Evolutionary conservation across 345 rosid species (phyloP).

Genomic region (Turritis glabra): DNA sequence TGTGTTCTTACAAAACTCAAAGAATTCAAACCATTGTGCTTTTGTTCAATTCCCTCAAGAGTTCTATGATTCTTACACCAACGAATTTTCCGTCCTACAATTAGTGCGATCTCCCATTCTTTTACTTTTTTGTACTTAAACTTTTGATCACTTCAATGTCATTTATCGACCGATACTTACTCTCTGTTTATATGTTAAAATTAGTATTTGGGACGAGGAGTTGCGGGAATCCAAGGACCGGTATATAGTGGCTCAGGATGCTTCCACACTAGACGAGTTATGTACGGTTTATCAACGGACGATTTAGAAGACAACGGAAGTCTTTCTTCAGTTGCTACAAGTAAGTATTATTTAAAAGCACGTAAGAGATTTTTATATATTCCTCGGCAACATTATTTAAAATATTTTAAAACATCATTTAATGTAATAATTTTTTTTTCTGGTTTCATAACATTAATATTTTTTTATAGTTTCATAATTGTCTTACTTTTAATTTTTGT

Average conservation of each 20-base stretch:
- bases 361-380: not conserved
- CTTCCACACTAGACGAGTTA: conserved; percentile 55
- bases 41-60: conserved; percentile 56
- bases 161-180: not conserved
- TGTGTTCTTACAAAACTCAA: conserved; percentile 32
- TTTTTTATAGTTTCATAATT: too few species aligned
- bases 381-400: not conserved
- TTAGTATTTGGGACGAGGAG: not conserved
- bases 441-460: too few species aligned
- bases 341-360: not conserved
- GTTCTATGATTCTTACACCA: conserved; percentile 42
- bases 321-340: conserved; percentile 5
- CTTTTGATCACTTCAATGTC: not conserved
- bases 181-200: not conserved
- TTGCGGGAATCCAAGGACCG: conserved; percentile 6
- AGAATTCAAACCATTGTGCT: conserved; percentile 25
- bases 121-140: not conserved
- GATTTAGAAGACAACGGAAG: conserved; percentile 10
- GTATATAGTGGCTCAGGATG: conserved; percentile 51
- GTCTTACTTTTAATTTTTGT: too few species aligned
- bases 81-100: not conserved
- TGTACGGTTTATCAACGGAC: conserved; percentile 47
- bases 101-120: not conserved
- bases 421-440: too few species aligned
- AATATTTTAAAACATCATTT: too few species aligned